These are phyloP conservation scores for Usnea hakonensis DNA, from an alignment of 495 filamentous ascomycete species.

Conservation along the genomic window DNA sequence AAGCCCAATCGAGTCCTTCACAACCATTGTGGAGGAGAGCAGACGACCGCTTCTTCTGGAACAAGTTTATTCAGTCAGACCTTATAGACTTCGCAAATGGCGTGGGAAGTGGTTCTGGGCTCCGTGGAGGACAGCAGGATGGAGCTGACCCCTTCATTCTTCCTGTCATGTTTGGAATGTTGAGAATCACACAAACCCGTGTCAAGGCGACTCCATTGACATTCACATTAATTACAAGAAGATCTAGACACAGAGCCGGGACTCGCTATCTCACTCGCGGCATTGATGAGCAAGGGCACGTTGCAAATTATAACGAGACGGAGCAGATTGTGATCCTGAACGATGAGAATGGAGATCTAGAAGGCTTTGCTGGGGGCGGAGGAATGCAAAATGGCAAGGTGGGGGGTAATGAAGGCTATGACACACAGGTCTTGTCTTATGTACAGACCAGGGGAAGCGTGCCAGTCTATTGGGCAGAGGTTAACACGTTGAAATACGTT, in stretches of 20 bases:
- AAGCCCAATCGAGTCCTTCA: slow-evolving; percentile 59
- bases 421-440: slow-evolving; percentile 84
- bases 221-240: slow-evolving; percentile 76
- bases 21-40: slow-evolving; percentile 83
- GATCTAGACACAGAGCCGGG: slow-evolving; percentile 77
- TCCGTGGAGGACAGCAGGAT: slow-evolving; percentile 59
- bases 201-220: slow-evolving; percentile 78
- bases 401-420: slow-evolving; percentile 48
- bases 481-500: slow-evolving; percentile 82
- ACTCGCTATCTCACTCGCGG: slow-evolving; percentile 93
- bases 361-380: slow-evolving; percentile 71
- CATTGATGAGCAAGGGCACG: slow-evolving; percentile 86
- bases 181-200: slow-evolving; percentile 73
- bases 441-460: slow-evolving; percentile 94
- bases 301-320: slow-evolving; percentile 96
- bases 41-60: slow-evolving; percentile 99
- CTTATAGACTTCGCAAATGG: slow-evolving; percentile 74
- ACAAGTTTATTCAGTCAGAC: slow-evolving; percentile 82
- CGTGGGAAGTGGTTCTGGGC: slow-evolving; percentile 23
- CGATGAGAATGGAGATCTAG: slow-evolving; percentile 62
- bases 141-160: slow-evolving; percentile 87
- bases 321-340: slow-evolving; percentile 87
- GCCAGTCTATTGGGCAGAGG: slow-evolving; percentile 89
- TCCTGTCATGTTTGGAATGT: slow-evolving; percentile 88
- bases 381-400: slow-evolving; percentile 64